Percentiles rank a stretch among this genome's conserved stretches.
Evolutionary conservation across 2,329 filamentous ascomycete genomes (phyloP).

Genomic region (Parastagonospora nodorum): DNA sequence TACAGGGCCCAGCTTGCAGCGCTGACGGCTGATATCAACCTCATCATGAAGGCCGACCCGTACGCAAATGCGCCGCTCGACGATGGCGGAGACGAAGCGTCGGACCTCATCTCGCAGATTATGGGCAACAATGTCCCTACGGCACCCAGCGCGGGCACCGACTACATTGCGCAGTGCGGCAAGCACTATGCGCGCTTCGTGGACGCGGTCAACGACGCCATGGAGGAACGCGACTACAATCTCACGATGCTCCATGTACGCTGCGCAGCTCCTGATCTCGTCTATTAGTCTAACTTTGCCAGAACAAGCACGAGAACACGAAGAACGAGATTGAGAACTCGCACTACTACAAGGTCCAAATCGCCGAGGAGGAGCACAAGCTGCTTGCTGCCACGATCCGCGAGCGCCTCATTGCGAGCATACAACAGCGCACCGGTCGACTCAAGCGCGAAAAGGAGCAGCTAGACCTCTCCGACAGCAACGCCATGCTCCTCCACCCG

Average conservation of each 20-base stretch:
- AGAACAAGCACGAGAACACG: conserved; percentile 63
- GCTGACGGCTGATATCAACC: conserved; percentile 86
- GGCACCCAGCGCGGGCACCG: conserved; percentile 67
- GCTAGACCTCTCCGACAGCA: conserved; percentile 69
- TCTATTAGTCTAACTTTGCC: conserved; percentile 16
- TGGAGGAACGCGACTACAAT: conserved; percentile 85
- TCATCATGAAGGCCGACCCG: conserved; percentile 83
- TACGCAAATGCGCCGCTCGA: conserved; percentile 74
- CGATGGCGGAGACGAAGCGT: conserved; percentile 68
- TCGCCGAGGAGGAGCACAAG: conserved; percentile 67
- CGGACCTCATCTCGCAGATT: conserved; percentile 59
- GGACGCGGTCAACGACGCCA: conserved; percentile 81
- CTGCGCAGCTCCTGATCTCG: background rate
- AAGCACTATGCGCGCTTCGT: conserved; percentile 85
- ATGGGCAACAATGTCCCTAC: conserved; percentile 48
- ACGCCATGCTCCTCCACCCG: conserved; percentile 67
- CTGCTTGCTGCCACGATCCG: conserved; percentile 64
- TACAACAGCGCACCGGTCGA: conserved; percentile 62
- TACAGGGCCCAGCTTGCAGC: conserved; percentile 90
- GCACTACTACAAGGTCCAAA: conserved; percentile 63
- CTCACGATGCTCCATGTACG: conserved; percentile 80
- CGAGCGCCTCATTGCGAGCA: conserved; percentile 63
- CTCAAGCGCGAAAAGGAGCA: conserved; percentile 70
- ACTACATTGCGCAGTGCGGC: conserved; percentile 68
- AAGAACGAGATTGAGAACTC: conserved; percentile 62